Percentiles rank a stretch among this genome's conserved stretches.
Conservation (phyloP, 805 yeast genomes). For the Wickerhamomyces chambardii region DNA sequence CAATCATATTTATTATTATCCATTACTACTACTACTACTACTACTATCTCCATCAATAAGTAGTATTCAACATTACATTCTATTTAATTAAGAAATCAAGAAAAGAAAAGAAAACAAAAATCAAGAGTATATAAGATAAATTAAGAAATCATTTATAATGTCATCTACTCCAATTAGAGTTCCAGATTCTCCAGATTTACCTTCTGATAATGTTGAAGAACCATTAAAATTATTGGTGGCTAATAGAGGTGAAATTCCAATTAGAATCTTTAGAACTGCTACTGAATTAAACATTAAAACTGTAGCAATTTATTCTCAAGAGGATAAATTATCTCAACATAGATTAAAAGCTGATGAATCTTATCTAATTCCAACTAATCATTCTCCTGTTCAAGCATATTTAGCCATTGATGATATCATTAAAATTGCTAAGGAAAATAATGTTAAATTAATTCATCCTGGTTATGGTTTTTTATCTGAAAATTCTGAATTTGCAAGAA, state of each 20-base stretch:
- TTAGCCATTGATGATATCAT: slow-evolving; percentile 93
- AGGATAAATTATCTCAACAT: slow-evolving; percentile 92
- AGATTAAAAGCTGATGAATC: slow-evolving; percentile 92
- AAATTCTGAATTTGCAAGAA: slow-evolving; percentile 87
- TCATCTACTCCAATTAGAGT: neutral
- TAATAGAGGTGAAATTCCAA: slow-evolving; percentile 80
- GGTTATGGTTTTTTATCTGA: slow-evolving; percentile 90
- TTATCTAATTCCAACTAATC: slow-evolving; percentile 84
- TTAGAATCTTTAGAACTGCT: slow-evolving; percentile 91
- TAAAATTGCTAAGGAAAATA: slow-evolving; percentile 68
- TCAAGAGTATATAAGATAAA: too few species aligned
- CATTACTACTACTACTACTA: too few species aligned
- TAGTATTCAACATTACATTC: too few species aligned
- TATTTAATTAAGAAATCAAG: too few species aligned
- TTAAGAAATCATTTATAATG: too few species aligned
- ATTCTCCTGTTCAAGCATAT: slow-evolving; percentile 92
- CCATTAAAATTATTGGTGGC: slow-evolving; percentile 63
- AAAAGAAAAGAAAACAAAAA: too few species aligned
- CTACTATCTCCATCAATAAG: too few species aligned
- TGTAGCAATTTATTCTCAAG: slow-evolving; percentile 94
- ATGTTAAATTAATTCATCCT: slow-evolving; percentile 84
- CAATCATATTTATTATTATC: too few species aligned
- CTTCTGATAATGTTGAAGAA: neutral
- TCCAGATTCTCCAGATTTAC: neutral
- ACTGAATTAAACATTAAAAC: slow-evolving; percentile 97